phyloP scores from a whole-genome alignment of 441 rosid genomes.

The Arabidopsis lyrata region DNA sequence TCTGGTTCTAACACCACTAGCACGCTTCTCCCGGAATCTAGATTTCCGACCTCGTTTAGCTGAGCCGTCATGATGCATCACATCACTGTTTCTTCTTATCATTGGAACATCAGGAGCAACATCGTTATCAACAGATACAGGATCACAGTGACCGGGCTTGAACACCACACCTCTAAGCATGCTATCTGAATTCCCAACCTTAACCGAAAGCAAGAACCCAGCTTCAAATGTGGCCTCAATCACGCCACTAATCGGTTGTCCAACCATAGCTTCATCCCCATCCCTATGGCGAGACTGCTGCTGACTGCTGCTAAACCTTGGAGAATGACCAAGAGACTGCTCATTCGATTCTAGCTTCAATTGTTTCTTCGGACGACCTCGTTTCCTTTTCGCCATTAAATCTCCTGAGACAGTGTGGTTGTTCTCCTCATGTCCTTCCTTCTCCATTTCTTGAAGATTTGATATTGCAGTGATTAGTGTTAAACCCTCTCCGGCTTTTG shows the following conservation, averaged over 20 bases:
- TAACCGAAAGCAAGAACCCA: constrained; percentile 79
- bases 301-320: constrained; percentile 48
- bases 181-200: constrained; percentile 67
- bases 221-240: constrained; percentile 88
- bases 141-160: constrained; percentile 70
- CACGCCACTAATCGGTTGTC: constrained; percentile 71
- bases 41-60: constrained; percentile 36
- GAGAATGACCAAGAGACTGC: constrained; percentile 51
- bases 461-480: constrained; percentile 7
- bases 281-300: constrained; percentile 46
- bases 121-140: constrained; percentile 69
- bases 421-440: constrained; percentile 53
- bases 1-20: constrained; percentile 47
- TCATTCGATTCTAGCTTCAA: constrained; percentile 45
- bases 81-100: constrained; percentile 63
- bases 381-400: constrained; percentile 68
- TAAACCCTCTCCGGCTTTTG: not conserved
- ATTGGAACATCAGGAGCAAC: constrained; percentile 73
- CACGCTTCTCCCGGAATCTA: constrained; percentile 47
- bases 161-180: constrained; percentile 80
- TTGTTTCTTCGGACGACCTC: constrained; percentile 89
- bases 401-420: constrained; percentile 53
- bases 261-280: constrained; percentile 53
- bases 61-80: constrained; percentile 16
- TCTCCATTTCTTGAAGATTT: constrained; percentile 56